Evolutionary conservation across 257 asterid genomes (phyloP).

Genomic region (Solanum gandarillasii): DNA sequence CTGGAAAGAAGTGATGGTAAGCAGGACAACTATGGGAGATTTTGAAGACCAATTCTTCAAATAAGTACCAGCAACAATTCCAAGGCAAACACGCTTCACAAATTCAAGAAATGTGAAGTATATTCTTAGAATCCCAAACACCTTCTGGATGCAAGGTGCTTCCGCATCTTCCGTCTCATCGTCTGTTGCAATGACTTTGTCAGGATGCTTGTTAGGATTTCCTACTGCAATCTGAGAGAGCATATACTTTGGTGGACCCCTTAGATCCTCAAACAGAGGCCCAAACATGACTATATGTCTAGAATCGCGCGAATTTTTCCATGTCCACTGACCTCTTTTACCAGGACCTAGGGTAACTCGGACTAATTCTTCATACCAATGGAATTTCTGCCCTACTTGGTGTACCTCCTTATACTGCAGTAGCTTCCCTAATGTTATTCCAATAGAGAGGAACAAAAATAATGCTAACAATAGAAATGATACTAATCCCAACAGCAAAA

Average conservation of each 20-base stretch:
- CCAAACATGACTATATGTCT: conserved; percentile 46
- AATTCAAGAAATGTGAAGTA: conserved; percentile 68
- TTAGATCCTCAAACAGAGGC: conserved; percentile 82
- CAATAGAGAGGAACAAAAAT: conserved; percentile 61
- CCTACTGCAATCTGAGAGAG: conserved; percentile 63
- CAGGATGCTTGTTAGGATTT: conserved; percentile 24
- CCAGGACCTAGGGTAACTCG: conserved; percentile 90
- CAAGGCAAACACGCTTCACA: conserved; percentile 46
- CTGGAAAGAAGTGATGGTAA: conserved; percentile 58
- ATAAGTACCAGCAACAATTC: conserved; percentile 62
- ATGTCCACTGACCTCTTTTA: conserved; percentile 96
- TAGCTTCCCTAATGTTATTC: conserved; percentile 72
- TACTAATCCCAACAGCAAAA: conserved; percentile 24
- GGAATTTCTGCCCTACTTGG: conserved; percentile 49
- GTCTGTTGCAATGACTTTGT: conserved; percentile 68
- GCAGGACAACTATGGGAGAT: conserved; percentile 41
- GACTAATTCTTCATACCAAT: conserved; percentile 84
- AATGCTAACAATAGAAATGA: conserved; percentile 48
- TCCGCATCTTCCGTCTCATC: conserved; percentile 93
- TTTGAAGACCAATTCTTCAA: conserved; percentile 36
- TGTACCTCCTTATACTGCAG: conserved; percentile 94
- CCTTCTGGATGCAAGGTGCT: conserved; percentile 74
- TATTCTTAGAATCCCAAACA: conserved; percentile 81
- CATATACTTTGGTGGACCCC: conserved; percentile 98
- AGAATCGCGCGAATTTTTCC: conserved; percentile 50